Conservation (phyloP, 23 red algal genomes). For the Gracilaria caudata region DNA sequence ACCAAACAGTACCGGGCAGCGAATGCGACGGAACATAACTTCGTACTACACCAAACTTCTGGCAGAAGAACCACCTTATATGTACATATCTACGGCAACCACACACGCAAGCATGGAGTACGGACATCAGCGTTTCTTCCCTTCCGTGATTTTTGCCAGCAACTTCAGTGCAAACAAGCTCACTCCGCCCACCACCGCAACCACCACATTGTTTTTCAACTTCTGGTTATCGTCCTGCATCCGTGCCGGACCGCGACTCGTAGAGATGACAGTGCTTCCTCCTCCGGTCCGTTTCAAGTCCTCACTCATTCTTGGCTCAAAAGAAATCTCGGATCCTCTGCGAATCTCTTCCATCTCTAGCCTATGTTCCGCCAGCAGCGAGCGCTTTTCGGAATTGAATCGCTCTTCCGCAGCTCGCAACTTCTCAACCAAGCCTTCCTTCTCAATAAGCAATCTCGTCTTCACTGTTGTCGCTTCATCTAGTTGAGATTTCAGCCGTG, state of each 20-base stretch:
- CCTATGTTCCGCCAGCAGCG: slow-evolving; percentile 35
- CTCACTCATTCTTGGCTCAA: background rate
- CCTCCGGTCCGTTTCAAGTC: slow-evolving; percentile 13
- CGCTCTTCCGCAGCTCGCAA: slow-evolving; percentile 37
- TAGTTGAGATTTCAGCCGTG: slow-evolving; percentile 26
- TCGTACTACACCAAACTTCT: background rate
- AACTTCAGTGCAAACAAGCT: slow-evolving; percentile 49
- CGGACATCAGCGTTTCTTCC: background rate
- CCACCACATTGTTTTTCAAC: slow-evolving; percentile 27
- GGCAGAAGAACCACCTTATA: background rate
- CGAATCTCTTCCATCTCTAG: slow-evolving; percentile 55
- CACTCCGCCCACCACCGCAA: slow-evolving; percentile 44
- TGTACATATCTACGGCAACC: background rate
- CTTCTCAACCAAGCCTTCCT: slow-evolving; percentile 35
- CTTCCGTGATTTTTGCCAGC: slow-evolving; percentile 15
- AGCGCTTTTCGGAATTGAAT: slow-evolving; percentile 36
- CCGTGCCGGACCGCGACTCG: background rate
- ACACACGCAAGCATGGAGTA: background rate
- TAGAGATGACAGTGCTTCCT: background rate
- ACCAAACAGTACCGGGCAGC: background rate
- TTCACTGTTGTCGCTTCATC: slow-evolving; percentile 15
- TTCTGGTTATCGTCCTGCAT: background rate
- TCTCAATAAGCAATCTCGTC: slow-evolving; percentile 28
- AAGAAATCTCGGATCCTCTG: slow-evolving; percentile 36
- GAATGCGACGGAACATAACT: background rate